These are phyloP conservation scores for Leonotis leonurus DNA, from an alignment of 257 asterid genomes.

Conservation along the genomic window DNA sequence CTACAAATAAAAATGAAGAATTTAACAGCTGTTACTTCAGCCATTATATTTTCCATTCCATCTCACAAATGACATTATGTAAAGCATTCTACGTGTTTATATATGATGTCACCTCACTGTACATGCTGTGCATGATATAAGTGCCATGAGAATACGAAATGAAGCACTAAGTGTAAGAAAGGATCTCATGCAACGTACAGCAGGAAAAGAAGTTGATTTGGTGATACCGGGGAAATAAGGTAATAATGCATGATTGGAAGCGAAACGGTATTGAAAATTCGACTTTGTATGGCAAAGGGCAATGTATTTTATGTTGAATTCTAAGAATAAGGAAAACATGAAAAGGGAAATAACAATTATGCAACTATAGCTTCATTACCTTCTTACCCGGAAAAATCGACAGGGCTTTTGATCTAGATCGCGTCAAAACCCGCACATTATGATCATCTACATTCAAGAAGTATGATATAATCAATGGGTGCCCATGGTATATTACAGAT, in stretches of 20 bases:
- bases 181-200: not conserved
- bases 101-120: not conserved
- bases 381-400: slow-evolving; percentile 94
- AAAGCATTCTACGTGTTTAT: not conserved
- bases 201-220: slow-evolving; percentile 2
- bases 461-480: slow-evolving; percentile 9
- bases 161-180: not conserved
- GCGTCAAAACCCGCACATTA: slow-evolving; percentile 68
- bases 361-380: slow-evolving; percentile 52
- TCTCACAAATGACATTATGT: not conserved
- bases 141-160: not conserved
- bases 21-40: not conserved
- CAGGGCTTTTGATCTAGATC: slow-evolving; percentile 69
- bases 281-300: not conserved
- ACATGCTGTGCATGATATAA: not conserved
- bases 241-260: not conserved
- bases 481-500: not conserved
- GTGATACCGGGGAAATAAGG: not conserved
- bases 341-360: not conserved
- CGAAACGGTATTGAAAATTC: not conserved
- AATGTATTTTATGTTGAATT: not conserved
- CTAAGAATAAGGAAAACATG: not conserved
- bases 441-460: slow-evolving; percentile 56
- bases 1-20: slow-evolving; percentile 29
- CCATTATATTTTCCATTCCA: not conserved